phyloP scores from a whole-genome alignment of 768 basidiomycete genomes.

The Pulveroboletus sp. region DNA sequence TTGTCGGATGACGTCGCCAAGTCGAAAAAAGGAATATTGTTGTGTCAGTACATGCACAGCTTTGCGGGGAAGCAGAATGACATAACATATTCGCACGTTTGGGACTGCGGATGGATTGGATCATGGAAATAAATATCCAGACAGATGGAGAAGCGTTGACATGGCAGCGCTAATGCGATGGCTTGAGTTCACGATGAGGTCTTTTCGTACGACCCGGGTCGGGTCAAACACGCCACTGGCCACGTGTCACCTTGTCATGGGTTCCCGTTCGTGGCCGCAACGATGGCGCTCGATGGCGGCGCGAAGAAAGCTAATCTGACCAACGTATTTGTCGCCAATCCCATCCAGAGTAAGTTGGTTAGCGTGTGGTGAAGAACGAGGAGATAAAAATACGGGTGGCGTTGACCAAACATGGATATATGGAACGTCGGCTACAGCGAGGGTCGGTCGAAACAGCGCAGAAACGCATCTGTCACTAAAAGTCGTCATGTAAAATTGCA shows the following conservation, averaged over 20 bases:
- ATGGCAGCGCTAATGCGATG: neutral
- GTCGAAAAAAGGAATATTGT: neutral
- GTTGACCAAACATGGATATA: conserved; percentile 17
- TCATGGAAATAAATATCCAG: no score
- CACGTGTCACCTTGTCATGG: no score
- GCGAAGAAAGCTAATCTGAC: no score
- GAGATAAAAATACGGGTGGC: conserved; percentile 3
- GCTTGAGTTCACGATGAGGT: no score
- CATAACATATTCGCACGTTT: neutral
- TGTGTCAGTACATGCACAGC: no score
- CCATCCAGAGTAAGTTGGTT: no score
- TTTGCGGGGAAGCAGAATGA: neutral
- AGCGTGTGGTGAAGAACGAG: no score
- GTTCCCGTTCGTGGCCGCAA: no score
- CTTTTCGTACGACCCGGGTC: no score
- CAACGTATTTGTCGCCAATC: no score
- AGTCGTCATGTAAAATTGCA: neutral
- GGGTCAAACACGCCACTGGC: neutral
- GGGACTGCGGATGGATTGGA: neutral
- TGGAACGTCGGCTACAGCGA: conserved; percentile 1
- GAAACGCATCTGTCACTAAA: neutral
- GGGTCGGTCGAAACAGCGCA: neutral
- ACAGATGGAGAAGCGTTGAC: no score
- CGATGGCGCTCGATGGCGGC: no score
- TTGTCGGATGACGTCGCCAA: neutral